Percentiles rank a stretch among this genome's conserved stretches.
phyloP scores from a whole-genome alignment of 768 basidiomycete species.

The Suillus lakei region DNA sequence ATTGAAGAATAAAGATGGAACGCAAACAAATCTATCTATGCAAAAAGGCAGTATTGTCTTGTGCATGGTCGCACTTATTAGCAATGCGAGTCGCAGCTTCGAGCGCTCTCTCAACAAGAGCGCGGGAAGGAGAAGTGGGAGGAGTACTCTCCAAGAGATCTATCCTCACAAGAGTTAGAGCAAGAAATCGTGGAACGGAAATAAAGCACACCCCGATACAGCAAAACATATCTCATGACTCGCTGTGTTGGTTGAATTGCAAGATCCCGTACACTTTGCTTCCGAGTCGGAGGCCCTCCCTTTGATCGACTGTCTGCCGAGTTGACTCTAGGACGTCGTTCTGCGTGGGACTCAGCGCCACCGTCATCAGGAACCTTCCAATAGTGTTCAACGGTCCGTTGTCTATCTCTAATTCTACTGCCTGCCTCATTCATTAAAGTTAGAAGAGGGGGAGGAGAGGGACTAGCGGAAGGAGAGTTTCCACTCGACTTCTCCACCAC shows the following conservation, averaged over 20 bases:
- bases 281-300: constrained; percentile 21
- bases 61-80: constrained; percentile 61
- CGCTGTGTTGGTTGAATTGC: constrained; percentile 69
- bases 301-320: not conserved
- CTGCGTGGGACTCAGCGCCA: constrained; percentile 11
- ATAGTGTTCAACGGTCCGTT: constrained; percentile 12
- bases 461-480: constrained; percentile 10
- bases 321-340: constrained; percentile 4
- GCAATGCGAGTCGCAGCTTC: constrained; percentile 64
- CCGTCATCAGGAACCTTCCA: not conserved
- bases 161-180: constrained; percentile 24
- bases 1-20: not conserved
- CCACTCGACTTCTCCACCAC: constrained; percentile 8
- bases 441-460: constrained; percentile 15
- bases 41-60: constrained; percentile 56
- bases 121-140: constrained; percentile 48
- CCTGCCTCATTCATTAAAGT: constrained; percentile 12
- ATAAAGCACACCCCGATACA: constrained; percentile 55
- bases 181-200: constrained; percentile 7
- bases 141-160: constrained; percentile 59
- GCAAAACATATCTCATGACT: constrained; percentile 63
- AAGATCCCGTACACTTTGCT: constrained; percentile 53
- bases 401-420: constrained; percentile 12
- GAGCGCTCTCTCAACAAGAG: constrained; percentile 60
- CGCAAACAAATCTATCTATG: constrained; percentile 13